Evolutionary conservation across 352 stramenopile species (phyloP).

Genomic region (Peronospora belbahrii): DNA sequence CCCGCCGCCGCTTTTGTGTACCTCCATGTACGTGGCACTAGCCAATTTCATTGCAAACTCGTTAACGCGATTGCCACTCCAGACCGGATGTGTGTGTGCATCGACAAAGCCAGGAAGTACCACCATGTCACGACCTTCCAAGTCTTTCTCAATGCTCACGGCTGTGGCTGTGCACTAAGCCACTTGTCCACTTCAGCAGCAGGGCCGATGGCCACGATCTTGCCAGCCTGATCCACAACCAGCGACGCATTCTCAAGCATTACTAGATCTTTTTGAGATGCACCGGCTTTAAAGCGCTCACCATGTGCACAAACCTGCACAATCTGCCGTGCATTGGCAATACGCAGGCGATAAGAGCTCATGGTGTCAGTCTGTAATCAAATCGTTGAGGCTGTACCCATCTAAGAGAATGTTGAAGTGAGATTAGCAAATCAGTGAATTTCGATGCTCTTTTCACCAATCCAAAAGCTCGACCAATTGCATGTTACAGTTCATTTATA

Average conservation of each 20-base stretch:
- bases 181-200: slow-evolving; percentile 49
- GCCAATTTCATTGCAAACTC: slow-evolving; percentile 86
- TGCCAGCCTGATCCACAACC: slow-evolving; percentile 43
- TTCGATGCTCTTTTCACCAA: no score
- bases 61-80: slow-evolving; percentile 75
- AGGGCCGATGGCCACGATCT: slow-evolving; percentile 56
- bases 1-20: slow-evolving; percentile 64
- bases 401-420: no score
- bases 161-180: slow-evolving; percentile 43
- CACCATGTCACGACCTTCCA: slow-evolving; percentile 60
- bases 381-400: no score
- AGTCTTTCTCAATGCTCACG: slow-evolving; percentile 62
- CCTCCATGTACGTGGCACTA: slow-evolving; percentile 80
- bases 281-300: slow-evolving; percentile 58
- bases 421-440: no score
- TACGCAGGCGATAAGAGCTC: slow-evolving; percentile 65
- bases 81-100: slow-evolving; percentile 79
- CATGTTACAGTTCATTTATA: no score
- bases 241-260: slow-evolving; percentile 54
- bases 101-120: slow-evolving; percentile 78
- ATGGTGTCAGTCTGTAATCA: no score
- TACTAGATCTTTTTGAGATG: slow-evolving; percentile 51
- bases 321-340: slow-evolving; percentile 55
- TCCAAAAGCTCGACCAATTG: no score
- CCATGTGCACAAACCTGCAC: slow-evolving; percentile 62